A percentile compares a stretch with the other conserved stretches of the same genome.
Conservation (phyloP, 768 basidiomycete genomes). For the Calocera cornea region DNA sequence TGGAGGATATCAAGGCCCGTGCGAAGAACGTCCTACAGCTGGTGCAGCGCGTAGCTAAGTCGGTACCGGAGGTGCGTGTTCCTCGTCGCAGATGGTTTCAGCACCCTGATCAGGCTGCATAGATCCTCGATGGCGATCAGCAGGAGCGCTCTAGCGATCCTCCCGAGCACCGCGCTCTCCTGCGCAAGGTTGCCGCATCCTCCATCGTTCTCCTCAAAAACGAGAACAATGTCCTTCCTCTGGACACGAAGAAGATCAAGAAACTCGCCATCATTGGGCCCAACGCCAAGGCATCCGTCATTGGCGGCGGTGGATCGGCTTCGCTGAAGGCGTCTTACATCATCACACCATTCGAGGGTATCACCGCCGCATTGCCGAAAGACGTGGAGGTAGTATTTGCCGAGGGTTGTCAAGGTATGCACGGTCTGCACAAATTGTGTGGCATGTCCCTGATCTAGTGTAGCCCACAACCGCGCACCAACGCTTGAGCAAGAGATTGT, state of each 20-base stretch:
- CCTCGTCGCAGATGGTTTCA: background rate
- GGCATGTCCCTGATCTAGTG: background rate
- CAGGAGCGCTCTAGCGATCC: slow-evolving; percentile 19
- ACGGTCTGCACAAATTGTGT: background rate
- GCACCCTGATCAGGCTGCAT: slow-evolving; percentile 32
- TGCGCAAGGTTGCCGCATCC: slow-evolving; percentile 53
- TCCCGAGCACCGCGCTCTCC: slow-evolving; percentile 28
- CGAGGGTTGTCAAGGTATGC: slow-evolving; percentile 52
- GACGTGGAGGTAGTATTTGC: slow-evolving; percentile 46
- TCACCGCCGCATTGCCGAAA: slow-evolving; percentile 39
- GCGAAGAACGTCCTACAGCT: slow-evolving; percentile 20
- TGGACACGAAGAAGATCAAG: slow-evolving; percentile 38
- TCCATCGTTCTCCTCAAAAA: slow-evolving; percentile 70
- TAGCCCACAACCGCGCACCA: slow-evolving; percentile 56
- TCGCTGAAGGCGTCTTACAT: slow-evolving; percentile 63
- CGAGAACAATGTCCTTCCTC: slow-evolving; percentile 39
- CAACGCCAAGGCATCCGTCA: slow-evolving; percentile 48
- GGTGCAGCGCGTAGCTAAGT: slow-evolving; percentile 22
- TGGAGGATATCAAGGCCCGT: slow-evolving; percentile 27
- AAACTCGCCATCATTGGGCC: slow-evolving; percentile 66
- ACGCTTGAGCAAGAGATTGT: slow-evolving; percentile 51
- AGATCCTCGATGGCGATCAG: slow-evolving; percentile 36
- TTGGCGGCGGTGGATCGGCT: slow-evolving; percentile 62
- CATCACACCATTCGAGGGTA: slow-evolving; percentile 62
- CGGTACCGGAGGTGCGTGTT: slow-evolving; percentile 38